Evolutionary conservation across 1,139 yeast genomes (phyloP).

Genomic region (Blastobotrys arbuscula): DNA sequence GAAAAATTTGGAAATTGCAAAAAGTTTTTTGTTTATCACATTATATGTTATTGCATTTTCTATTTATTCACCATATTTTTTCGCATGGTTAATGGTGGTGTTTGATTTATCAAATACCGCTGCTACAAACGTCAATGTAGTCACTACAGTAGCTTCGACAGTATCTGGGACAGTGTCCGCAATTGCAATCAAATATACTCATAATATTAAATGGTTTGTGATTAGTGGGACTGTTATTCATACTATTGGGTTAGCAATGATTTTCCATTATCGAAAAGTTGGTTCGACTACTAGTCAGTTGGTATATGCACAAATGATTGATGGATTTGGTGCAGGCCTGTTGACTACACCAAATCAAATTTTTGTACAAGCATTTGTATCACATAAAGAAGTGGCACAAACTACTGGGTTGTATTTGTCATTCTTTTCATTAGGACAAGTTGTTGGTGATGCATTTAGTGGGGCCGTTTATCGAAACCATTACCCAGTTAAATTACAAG

Average conservation of each 20-base stretch:
- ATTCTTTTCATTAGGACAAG: slow-evolving; percentile 20
- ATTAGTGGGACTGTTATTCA: slow-evolving; percentile 49
- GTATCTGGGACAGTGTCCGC: slow-evolving; percentile 55
- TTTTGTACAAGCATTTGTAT: slow-evolving; percentile 20
- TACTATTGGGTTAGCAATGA: slow-evolving; percentile 48
- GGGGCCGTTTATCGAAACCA: slow-evolving; percentile 18
- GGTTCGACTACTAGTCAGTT: slow-evolving; percentile 17
- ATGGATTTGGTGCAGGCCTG: slow-evolving; percentile 24
- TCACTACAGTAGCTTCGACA: slow-evolving; percentile 59
- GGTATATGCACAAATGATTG: slow-evolving; percentile 19
- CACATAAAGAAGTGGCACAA: slow-evolving; percentile 22
- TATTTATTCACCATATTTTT: slow-evolving; percentile 19
- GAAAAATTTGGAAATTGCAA: slow-evolving; percentile 13
- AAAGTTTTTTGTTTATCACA: slow-evolving; percentile 15
- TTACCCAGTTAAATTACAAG: slow-evolving; percentile 12
- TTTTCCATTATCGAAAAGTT: slow-evolving; percentile 16
- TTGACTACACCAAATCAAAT: slow-evolving; percentile 22
- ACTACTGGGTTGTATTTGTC: slow-evolving; percentile 24
- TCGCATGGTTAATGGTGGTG: slow-evolving; percentile 48
- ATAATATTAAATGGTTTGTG: slow-evolving; percentile 54
- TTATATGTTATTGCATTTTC: slow-evolving; percentile 19
- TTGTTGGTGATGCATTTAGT: slow-evolving; percentile 19
- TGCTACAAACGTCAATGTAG: slow-evolving; percentile 58
- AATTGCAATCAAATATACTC: slow-evolving; percentile 42
- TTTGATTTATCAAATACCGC: slow-evolving; percentile 47